phyloP scores from a whole-genome alignment of 768 basidiomycete species.

The Suillus decipiens region DNA sequence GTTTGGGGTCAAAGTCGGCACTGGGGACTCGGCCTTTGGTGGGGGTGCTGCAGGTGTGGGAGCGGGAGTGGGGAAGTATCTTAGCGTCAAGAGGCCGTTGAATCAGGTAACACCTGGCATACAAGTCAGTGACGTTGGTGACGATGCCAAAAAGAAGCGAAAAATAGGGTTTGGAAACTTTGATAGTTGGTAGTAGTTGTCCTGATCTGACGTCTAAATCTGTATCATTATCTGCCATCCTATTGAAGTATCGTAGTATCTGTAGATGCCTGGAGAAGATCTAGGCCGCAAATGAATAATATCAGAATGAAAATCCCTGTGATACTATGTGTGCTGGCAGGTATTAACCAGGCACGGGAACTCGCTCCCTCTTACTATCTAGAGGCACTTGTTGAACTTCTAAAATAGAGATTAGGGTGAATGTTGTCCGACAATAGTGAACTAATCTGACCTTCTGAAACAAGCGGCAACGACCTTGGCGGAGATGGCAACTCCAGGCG shows the following conservation, averaged over 20 bases:
- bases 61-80: constrained; percentile 85
- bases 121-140: constrained; percentile 22
- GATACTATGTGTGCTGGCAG: neutral
- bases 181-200: constrained; percentile 61
- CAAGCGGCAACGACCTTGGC: constrained; percentile 48
- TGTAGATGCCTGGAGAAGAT: neutral
- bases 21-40: constrained; percentile 36
- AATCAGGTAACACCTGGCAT: constrained; percentile 21
- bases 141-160: constrained; percentile 76
- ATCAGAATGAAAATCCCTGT: neutral
- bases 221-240: constrained; percentile 2
- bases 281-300: neutral
- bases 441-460: constrained; percentile 35
- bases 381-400: constrained; percentile 10
- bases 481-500: constrained; percentile 52
- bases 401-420: constrained; percentile 8
- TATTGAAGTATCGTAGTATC: constrained; percentile 1
- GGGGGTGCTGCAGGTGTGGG: constrained; percentile 39
- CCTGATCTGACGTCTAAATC: neutral
- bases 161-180: constrained; percentile 92
- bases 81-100: constrained; percentile 54
- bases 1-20: constrained; percentile 86
- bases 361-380: constrained; percentile 9
- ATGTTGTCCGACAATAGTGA: neutral
- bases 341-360: constrained; percentile 26